phyloP scores from a whole-genome alignment of 1,284 basidiomycete genomes.

The Calocybe gambosa region DNA sequence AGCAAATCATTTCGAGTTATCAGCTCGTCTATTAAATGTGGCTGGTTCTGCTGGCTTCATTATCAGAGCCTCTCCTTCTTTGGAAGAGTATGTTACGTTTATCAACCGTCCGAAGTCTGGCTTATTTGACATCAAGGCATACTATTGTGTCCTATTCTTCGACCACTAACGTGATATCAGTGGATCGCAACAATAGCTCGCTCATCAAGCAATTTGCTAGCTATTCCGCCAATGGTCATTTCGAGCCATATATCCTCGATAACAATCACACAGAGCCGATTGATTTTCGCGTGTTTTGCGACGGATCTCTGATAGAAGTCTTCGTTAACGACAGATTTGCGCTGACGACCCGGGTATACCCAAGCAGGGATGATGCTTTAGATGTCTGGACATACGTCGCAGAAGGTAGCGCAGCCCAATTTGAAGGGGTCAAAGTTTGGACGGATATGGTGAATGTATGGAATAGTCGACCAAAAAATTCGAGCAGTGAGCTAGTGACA shows the following conservation, averaged over 20 bases:
- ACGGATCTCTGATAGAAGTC: conserved; percentile 4
- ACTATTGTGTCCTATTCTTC: background rate
- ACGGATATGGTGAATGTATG: conserved; percentile 1
- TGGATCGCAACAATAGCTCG: conserved; percentile 1
- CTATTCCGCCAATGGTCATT: background rate
- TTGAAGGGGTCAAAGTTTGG: conserved; percentile 1
- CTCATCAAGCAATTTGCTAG: conserved; percentile 1
- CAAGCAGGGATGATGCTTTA: conserved; percentile 3
- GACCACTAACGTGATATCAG: background rate
- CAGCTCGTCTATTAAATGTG: conserved; percentile 1
- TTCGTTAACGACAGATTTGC: conserved; percentile 5
- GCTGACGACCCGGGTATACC: conserved; percentile 4
- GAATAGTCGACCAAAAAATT: background rate
- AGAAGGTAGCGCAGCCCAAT: background rate
- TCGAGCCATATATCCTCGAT: background rate
- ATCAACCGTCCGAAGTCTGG: background rate
- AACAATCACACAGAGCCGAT: background rate
- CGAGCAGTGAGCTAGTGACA: background rate
- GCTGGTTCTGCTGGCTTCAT: conserved; percentile 3
- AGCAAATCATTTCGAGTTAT: conserved; percentile 1
- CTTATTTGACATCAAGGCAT: background rate
- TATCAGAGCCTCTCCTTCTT: conserved; percentile 1
- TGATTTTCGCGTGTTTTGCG: conserved; percentile 2
- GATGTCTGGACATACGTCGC: background rate
- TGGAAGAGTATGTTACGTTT: conserved; percentile 1